phyloP scores from a whole-genome alignment of 768 basidiomycete species.

The Dentipellis fragilis region DNA sequence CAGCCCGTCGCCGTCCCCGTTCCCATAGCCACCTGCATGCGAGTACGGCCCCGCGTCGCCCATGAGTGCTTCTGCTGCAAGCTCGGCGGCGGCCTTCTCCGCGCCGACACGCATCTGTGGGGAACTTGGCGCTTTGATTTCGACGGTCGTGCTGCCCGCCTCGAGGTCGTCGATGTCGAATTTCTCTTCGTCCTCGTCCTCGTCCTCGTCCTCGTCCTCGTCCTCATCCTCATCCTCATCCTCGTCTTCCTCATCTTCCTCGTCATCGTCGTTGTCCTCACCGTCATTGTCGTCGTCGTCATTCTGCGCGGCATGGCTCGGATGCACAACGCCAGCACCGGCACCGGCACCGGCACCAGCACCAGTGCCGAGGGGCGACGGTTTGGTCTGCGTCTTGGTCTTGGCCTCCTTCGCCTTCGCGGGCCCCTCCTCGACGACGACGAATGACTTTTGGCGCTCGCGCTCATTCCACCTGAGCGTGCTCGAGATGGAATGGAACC shows the following conservation, averaged over 20 bases:
- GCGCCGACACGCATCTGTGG: background rate
- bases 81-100: conserved; percentile 2
- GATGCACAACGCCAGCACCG: background rate
- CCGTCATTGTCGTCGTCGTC: conserved; percentile 13
- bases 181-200: conserved; percentile 60
- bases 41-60: conserved; percentile 5
- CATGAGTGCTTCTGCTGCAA: conserved; percentile 12
- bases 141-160: conserved; percentile 6
- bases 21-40: too few species aligned
- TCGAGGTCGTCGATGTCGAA: conserved; percentile 90
- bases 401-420: conserved; percentile 19
- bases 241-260: conserved; percentile 34
- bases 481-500: conserved; percentile 95
- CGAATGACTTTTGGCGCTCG: conserved; percentile 96
- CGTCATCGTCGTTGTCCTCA: conserved; percentile 21
- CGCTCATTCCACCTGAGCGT: conserved; percentile 99
- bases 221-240: conserved; percentile 31
- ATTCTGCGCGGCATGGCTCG: conserved; percentile 10
- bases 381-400: conserved; percentile 2
- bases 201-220: conserved; percentile 31
- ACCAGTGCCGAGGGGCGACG: background rate
- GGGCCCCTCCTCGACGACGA: conserved; percentile 88
- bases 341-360: background rate
- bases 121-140: background rate
- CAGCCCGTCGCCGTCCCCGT: conserved; percentile 9